phyloP scores from a whole-genome alignment of 768 basidiomycete species.

The Tubosaeta sp. region DNA sequence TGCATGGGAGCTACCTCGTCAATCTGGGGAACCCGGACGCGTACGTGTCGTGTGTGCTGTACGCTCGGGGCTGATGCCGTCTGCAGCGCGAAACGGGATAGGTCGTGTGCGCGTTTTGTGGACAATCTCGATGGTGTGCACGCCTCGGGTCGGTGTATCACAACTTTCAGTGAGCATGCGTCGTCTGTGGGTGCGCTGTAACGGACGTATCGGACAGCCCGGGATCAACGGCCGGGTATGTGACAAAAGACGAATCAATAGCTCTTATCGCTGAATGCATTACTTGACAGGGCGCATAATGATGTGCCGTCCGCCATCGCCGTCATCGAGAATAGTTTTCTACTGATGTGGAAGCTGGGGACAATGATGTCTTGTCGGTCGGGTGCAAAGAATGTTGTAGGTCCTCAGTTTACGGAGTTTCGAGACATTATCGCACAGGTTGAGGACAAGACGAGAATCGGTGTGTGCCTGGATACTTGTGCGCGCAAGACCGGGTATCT shows the following conservation, averaged over 20 bases:
- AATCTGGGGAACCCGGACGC: constrained; percentile 78
- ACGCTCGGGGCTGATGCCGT: too few species aligned
- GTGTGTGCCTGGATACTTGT: constrained; percentile 88
- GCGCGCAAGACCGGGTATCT: constrained; percentile 8
- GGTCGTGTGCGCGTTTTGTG: constrained; percentile 74
- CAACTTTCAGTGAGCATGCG: constrained; percentile 76
- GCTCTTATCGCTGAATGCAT: constrained; percentile 57
- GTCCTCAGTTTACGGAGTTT: constrained; percentile 65
- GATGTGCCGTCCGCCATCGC: constrained; percentile 53
- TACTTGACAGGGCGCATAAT: constrained; percentile 67
- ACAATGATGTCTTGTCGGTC: constrained; percentile 41
- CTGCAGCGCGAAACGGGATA: constrained; percentile 37
- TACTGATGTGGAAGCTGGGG: background rate
- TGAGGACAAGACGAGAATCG: constrained; percentile 68
- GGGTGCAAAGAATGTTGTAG: constrained; percentile 75
- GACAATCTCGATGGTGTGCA: constrained; percentile 81
- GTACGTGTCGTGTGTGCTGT: constrained; percentile 17
- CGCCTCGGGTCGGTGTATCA: constrained; percentile 67
- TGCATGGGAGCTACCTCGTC: constrained; percentile 83
- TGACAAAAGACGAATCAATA: constrained; percentile 57
- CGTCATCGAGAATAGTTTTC: constrained; percentile 61
- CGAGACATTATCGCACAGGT: constrained; percentile 65
- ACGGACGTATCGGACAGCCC: constrained; percentile 43
- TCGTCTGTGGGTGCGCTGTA: background rate
- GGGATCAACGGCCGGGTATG: constrained; percentile 75